These are phyloP conservation scores for Phytophthora tentaculata DNA, from an alignment of 352 stramenopile genomes.

Conservation along the genomic window DNA sequence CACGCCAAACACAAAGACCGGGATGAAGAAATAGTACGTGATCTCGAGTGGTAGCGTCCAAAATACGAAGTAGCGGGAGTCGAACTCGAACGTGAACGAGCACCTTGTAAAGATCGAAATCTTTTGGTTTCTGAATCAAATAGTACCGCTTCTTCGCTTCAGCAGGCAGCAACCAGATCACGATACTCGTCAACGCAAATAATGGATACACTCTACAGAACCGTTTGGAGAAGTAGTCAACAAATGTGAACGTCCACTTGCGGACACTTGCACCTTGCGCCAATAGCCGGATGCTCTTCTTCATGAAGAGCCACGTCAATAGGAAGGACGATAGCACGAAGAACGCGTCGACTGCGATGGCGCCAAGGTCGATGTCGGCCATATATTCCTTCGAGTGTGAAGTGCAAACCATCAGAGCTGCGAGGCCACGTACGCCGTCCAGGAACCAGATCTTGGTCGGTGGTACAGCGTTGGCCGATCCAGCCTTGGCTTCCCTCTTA, in stretches of 20 bases:
- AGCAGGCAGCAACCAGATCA: constrained; percentile 32
- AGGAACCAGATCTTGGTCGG: constrained; percentile 41
- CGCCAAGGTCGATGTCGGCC: constrained; percentile 33
- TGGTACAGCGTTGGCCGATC: background rate
- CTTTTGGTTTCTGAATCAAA: constrained; percentile 27
- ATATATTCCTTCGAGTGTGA: constrained; percentile 43
- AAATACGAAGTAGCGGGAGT: constrained; percentile 49
- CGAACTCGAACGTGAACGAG: constrained; percentile 41
- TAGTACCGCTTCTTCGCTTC: constrained; percentile 42
- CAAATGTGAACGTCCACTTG: constrained; percentile 32
- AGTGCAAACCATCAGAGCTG: constrained; percentile 40
- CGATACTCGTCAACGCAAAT: constrained; percentile 42
- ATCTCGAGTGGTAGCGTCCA: constrained; percentile 60
- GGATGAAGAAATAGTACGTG: constrained; percentile 53
- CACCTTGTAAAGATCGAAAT: constrained; percentile 47
- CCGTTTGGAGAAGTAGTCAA: constrained; percentile 55
- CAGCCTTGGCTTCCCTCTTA: background rate
- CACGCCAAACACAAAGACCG: constrained; percentile 36
- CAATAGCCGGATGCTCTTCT: constrained; percentile 35
- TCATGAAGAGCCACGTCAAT: constrained; percentile 49
- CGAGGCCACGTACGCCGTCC: constrained; percentile 47
- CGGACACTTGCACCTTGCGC: constrained; percentile 21
- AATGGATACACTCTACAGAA: constrained; percentile 67
- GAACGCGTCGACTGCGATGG: constrained; percentile 47
- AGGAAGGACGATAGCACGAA: constrained; percentile 57